Percentiles rank a stretch among this genome's conserved stretches.
phyloP scores from a whole-genome alignment of 768 basidiomycete genomes.

The Rhodotorula sphaerocarpa region DNA sequence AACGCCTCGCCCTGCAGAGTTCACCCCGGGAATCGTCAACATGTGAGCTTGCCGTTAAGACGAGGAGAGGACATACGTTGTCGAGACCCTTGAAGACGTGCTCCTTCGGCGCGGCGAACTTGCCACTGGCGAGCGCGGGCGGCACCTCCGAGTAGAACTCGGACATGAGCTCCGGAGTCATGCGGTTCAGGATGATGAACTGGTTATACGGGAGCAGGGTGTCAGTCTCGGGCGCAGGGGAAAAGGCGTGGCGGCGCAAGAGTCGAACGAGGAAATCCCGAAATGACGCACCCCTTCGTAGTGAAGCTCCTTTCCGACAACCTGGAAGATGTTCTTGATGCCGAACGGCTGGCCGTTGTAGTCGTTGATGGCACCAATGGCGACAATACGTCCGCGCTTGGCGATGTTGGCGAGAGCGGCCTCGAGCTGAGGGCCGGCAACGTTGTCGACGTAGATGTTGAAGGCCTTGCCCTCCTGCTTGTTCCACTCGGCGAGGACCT shows the following conservation, averaged over 20 bases:
- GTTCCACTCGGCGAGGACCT: slow-evolving; percentile 29
- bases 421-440: slow-evolving; percentile 38
- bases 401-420: slow-evolving; percentile 32
- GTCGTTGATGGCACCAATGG: slow-evolving; percentile 14
- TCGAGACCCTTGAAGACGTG: slow-evolving; percentile 37
- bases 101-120: slow-evolving; percentile 37
- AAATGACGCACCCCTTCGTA: slow-evolving; percentile 36
- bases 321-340: slow-evolving; percentile 34
- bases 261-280: background rate
- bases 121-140: slow-evolving; percentile 31
- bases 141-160: slow-evolving; percentile 40
- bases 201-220: no score
- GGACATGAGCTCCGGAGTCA: slow-evolving; percentile 11
- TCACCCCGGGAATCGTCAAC: no score
- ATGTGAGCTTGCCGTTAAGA: background rate
- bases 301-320: slow-evolving; percentile 37
- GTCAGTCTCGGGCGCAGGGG: no score
- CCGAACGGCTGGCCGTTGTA: slow-evolving; percentile 32
- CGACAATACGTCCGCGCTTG: slow-evolving; percentile 32
- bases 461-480: slow-evolving; percentile 34
- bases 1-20: slow-evolving; percentile 1
- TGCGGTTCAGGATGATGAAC: slow-evolving; percentile 34
- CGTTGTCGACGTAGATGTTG: slow-evolving; percentile 40
- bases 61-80: background rate
- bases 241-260: no score